Percentiles rank a stretch among this genome's conserved stretches.
These are phyloP conservation scores for Trichoderma sp. DNA, from an alignment of 2,329 filamentous ascomycete species.

Conservation along the genomic window DNA sequence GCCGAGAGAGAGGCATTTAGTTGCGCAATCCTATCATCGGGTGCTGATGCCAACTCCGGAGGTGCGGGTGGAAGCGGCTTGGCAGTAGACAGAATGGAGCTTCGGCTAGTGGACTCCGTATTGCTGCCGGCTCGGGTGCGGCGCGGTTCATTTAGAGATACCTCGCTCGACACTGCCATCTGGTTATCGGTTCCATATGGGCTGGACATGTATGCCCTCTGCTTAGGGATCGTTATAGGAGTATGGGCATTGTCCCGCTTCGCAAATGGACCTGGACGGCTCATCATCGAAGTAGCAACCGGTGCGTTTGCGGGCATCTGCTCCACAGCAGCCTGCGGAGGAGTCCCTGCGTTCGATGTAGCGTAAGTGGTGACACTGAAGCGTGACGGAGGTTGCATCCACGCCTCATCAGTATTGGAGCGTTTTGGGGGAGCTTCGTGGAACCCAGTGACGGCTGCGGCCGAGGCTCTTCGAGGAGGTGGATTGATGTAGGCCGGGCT, in stretches of 20 bases:
- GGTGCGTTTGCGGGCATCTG: neutral
- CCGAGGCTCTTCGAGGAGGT: neutral
- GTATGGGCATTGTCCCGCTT: slow-evolving; percentile 26
- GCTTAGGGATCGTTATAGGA: neutral
- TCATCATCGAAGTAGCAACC: slow-evolving; percentile 30
- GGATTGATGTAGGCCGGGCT: slow-evolving; percentile 11
- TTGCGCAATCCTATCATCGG: slow-evolving; percentile 61
- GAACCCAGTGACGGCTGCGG: slow-evolving; percentile 24
- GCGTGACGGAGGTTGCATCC: slow-evolving; percentile 55
- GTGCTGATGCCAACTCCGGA: slow-evolving; percentile 52
- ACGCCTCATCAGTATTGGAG: slow-evolving; percentile 34
- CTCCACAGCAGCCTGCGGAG: slow-evolving; percentile 28
- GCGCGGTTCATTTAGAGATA: neutral
- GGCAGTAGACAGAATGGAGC: slow-evolving; percentile 41
- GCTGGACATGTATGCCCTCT: neutral
- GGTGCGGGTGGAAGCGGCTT: slow-evolving; percentile 64
- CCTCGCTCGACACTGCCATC: neutral
- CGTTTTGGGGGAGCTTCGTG: slow-evolving; percentile 23
- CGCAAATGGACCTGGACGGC: slow-evolving; percentile 33
- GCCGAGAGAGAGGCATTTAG: slow-evolving; percentile 65
- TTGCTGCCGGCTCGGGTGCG: slow-evolving; percentile 15
- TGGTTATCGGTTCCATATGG: neutral
- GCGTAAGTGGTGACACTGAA: slow-evolving; percentile 65
- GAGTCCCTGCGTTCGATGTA: slow-evolving; percentile 42
- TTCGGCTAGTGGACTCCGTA: slow-evolving; percentile 24